phyloP scores from a whole-genome alignment of 257 asterid species.

The Solanum chilense region DNA sequence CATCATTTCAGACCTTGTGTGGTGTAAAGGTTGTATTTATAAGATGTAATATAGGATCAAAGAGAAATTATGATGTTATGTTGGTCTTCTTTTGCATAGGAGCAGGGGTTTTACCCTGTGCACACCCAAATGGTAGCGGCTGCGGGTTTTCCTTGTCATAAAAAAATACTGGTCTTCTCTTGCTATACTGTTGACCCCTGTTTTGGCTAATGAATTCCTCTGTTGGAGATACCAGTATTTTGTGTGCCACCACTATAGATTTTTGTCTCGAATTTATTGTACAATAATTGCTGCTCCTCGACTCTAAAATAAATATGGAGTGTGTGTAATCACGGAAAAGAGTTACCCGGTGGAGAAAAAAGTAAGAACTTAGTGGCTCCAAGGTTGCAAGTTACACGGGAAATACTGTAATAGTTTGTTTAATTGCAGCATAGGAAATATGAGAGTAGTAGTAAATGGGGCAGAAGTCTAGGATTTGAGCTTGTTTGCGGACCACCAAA shows the following conservation, averaged over 20 bases:
- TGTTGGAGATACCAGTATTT: not conserved
- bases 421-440: not conserved
- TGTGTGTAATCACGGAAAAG: not conserved
- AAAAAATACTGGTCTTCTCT: not conserved
- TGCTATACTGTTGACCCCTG: not conserved
- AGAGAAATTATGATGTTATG: not conserved
- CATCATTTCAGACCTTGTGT: not conserved
- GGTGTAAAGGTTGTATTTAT: not conserved
- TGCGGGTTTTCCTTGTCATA: no score
- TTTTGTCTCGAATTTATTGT: no score
- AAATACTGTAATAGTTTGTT: not conserved
- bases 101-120: no score
- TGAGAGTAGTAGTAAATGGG: not conserved
- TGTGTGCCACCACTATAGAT: not conserved
- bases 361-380: not conserved
- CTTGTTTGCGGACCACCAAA: not conserved
- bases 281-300: not conserved
- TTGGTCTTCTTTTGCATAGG: not conserved
- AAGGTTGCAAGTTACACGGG: not conserved
- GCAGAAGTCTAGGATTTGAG: not conserved
- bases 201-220: not conserved
- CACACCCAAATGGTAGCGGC: no score
- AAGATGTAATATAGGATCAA: not conserved
- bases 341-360: not conserved
- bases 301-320: not conserved